Evolutionary conservation across 2,329 filamentous ascomycete genomes (phyloP), one percentile per base, ranked within the genome.

Genomic region (Dothideomycetes sp.): DNA sequence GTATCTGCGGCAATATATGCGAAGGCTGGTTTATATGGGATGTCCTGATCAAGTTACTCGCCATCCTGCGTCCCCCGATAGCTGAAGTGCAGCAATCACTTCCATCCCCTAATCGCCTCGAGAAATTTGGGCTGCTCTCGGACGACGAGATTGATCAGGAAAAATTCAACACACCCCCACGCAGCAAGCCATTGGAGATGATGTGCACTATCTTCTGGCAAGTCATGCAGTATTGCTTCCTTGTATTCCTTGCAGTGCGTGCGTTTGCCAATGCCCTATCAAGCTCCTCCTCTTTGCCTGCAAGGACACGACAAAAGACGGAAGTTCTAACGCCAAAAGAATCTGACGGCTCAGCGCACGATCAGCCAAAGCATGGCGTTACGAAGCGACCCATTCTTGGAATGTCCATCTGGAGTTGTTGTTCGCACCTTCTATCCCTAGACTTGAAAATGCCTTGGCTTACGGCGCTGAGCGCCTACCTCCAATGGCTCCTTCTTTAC

Each of bases 11-110:
- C 53, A 93, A 82, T 59, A 72, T 83, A 28, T 86, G 83, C 51
- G 81, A 96, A 63, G 84, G 84, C 17, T 93, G 85, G 84, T 74
- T 95, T 54, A 63, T 96, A 50, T 94, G 82, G 76, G 87, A 94
- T 59, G 73, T 77, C 44, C 74, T 94, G 46, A 82, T 80, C 50
- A 93, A 89, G 56, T 63, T 82, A 46, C 72, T 76, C 45, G 69
- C 71, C 46, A 58, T 51, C 16, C 16, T 55, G 15, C 50, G 48
- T 24, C 53, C 63, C 47, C 56, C 32, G 50, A 46, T 22, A 44
- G 46, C 43, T 34, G 45, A 45, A 51, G 55, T 35, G 49, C 42
- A 28, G 15, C 40, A 44, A 29, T 16, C 33, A 18, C 43, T 57
- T 27, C 48, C 56, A 22, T 40, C 33, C 24, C 47, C 56, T 41